These are phyloP conservation scores for Amanita rubescens DNA, from an alignment of 768 basidiomycete genomes.

Conservation along the genomic window DNA sequence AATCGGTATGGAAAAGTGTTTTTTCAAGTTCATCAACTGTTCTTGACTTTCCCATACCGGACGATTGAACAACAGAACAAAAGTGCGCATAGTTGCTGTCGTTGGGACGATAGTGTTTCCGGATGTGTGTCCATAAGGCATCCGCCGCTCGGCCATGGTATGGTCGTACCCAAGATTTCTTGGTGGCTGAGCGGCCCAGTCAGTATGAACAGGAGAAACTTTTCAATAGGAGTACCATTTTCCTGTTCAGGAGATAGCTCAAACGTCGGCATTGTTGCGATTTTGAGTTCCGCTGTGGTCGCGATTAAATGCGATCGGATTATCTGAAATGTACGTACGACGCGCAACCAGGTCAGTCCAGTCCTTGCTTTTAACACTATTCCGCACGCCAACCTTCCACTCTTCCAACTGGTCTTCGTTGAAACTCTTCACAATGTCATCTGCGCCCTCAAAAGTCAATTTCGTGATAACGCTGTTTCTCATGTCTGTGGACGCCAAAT, in stretches of 20 bases:
- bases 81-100: neutral
- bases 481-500: conserved; percentile 1
- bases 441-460: neutral
- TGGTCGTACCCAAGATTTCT: neutral
- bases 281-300: no score
- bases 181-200: neutral
- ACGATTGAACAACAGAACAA: neutral
- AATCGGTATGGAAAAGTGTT: neutral
- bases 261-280: no score
- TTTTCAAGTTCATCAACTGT: neutral
- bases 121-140: neutral
- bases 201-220: neutral
- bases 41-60: neutral
- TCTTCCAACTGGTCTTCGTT: no score
- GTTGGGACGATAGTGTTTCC: neutral
- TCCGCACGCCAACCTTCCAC: no score
- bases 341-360: no score
- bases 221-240: no score
- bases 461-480: neutral
- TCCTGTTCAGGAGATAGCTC: no score
- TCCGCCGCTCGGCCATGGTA: neutral
- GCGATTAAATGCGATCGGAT: no score
- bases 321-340: no score
- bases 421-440: neutral
- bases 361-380: no score